Percentiles rank a stretch among this genome's conserved stretches.
Conservation (phyloP, 2,329 filamentous ascomycete genomes). For the Leptoxyphium fumago region DNA sequence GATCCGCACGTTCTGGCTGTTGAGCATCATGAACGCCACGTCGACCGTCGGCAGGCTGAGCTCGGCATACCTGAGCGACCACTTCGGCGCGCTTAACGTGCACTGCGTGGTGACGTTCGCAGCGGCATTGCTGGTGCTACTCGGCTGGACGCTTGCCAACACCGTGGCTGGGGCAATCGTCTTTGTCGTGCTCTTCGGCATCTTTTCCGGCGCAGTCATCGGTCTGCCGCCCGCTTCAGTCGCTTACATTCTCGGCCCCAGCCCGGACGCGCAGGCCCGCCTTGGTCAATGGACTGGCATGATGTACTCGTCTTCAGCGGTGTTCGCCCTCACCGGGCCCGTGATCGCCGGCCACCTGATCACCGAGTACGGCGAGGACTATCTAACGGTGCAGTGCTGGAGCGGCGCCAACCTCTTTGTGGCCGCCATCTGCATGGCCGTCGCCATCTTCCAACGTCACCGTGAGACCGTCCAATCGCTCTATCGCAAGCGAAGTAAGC, state of each 20-base stretch:
- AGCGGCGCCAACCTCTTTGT: slow-evolving; percentile 28
- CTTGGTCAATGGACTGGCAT: slow-evolving; percentile 39
- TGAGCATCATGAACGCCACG: slow-evolving; percentile 35
- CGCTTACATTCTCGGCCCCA: slow-evolving; percentile 28
- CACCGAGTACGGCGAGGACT: slow-evolving; percentile 23
- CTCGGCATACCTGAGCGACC: slow-evolving; percentile 31
- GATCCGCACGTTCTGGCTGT: slow-evolving; percentile 33
- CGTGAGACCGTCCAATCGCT: background rate
- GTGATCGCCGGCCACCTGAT: slow-evolving; percentile 34
- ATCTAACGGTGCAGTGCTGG: slow-evolving; percentile 34
- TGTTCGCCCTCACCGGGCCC: slow-evolving; percentile 32
- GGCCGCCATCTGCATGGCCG: slow-evolving; percentile 27
- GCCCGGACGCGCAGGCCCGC: slow-evolving; percentile 20
- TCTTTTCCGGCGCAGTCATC: slow-evolving; percentile 35
- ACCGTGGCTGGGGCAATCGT: slow-evolving; percentile 26
- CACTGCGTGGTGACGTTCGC: slow-evolving; percentile 28
- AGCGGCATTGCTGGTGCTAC: slow-evolving; percentile 27
- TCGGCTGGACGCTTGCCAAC: slow-evolving; percentile 29
- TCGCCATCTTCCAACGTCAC: slow-evolving; percentile 9
- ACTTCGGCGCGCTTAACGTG: slow-evolving; percentile 30
- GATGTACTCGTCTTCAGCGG: slow-evolving; percentile 34
- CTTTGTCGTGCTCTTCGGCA: slow-evolving; percentile 35
- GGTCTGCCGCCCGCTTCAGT: slow-evolving; percentile 36
- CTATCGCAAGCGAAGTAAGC: background rate
- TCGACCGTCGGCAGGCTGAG: slow-evolving; percentile 33